Evolutionary conservation across 1,284 basidiomycete genomes (phyloP).

Genomic region (Ustilago xerochloae): DNA sequence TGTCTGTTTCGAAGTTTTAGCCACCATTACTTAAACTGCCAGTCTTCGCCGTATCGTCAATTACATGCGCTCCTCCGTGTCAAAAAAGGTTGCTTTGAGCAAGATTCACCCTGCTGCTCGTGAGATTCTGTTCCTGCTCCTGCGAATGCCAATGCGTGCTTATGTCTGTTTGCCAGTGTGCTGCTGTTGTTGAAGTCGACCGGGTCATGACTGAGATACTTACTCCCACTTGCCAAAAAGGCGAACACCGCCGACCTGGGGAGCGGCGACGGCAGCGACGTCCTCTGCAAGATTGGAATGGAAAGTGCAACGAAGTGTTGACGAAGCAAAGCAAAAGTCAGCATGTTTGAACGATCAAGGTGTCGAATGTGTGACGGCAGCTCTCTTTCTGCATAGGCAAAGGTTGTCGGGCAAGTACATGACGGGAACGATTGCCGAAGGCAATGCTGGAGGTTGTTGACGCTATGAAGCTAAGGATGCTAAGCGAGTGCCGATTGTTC

Average conservation of each 20-base stretch:
- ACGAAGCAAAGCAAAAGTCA: conserved; percentile 21
- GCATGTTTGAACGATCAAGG: conserved; percentile 9
- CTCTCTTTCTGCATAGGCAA: conserved; percentile 9
- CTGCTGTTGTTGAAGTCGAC: conserved; percentile 12
- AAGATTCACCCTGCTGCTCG: no score
- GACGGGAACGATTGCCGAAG: not conserved
- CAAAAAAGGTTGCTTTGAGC: no score
- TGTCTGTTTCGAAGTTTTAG: no score
- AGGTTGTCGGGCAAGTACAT: not conserved
- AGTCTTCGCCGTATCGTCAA: no score
- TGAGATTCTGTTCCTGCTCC: no score
- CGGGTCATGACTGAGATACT: conserved; percentile 28
- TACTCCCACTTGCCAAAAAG: conserved; percentile 67
- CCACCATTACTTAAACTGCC: no score
- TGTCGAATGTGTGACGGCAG: conserved; percentile 2
- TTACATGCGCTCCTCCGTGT: no score
- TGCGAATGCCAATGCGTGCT: not conserved
- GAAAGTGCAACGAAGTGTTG: conserved; percentile 8
- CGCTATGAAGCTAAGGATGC: not conserved
- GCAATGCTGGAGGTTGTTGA: not conserved
- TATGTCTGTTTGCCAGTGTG: not conserved
- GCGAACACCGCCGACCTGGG: conserved; percentile 65
- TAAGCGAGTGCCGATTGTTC: no score
- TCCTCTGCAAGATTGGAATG: conserved; percentile 56
- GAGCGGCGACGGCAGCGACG: conserved; percentile 61